Base-by-base conservation (phyloP, 139 green algal species). In the Micromonas commoda region DNA sequence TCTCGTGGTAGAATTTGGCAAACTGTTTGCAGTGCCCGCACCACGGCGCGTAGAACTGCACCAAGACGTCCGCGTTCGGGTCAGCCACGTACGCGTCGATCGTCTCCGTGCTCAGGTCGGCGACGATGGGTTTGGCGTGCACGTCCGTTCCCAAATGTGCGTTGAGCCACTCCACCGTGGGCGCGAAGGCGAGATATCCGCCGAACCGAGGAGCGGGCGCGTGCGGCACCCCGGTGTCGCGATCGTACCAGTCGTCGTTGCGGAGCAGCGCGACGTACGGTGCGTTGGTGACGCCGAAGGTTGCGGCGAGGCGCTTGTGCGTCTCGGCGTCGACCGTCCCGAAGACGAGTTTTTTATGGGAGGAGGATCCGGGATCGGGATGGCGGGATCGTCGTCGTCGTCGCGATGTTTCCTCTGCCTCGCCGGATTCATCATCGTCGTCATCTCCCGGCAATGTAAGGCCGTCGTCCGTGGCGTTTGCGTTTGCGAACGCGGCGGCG, bases 31-130 rank as follows among this genome's bases (percentile, higher is more conserved):
- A 91, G 79, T 91, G 87, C 2, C 86, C 86, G 71, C 87, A 91
- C 87, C 86, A 91, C 19, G 88, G 86, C 19, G 87, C 88, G 75
- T 91, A 91, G 73, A 92, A 92, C 77, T 90, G 85, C 52, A 93
- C 80, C 16, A 93, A 64, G 29, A 85, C 84, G n/a, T 60, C 52
- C 4, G 31, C 52, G 45, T 71, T 20, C 6, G 33, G 57, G 26
- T 68, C 67, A 1, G 51, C 4, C 21, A 76, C 76, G 37, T 67
- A 57, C 34, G 54, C 53, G 64, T 81, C 64, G 76, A 81, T 68
- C 26, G 77, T 77, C 3, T 77, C 45, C 13, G 16, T 9, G 39
- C 51, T 77, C 20, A 77, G 51, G 16, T 66, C 45, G n/a, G 37
- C 0, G 26, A 77, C 51, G 28, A 45, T 9, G 23, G 39, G 39